Evolutionary conservation across 306 rosid genomes (phyloP), one percentile per base, ranked within the genome.

Genomic region (Rosa rugosa): DNA sequence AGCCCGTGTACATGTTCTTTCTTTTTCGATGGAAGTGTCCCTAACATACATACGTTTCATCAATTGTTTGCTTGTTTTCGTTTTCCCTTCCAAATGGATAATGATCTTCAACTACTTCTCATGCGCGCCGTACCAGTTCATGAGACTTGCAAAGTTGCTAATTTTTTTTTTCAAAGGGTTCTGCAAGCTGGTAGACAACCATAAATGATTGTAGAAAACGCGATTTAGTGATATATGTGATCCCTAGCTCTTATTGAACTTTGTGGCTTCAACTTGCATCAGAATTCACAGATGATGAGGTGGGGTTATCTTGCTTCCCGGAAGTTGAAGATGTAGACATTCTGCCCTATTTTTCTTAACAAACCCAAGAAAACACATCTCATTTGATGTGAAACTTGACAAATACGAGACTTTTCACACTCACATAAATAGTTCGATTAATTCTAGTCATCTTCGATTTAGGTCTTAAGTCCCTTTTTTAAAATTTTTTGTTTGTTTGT

Each of bases 1-100:
- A 20, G 17, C 51, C 38, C 54, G 38, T 45, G 62, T 57, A 75
- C 72, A 31, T 20, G 69, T 64, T 64, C n/a, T 31, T 65, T 69
- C 54, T 50, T 53, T 74, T 69, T 54, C 25, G 22, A 41, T 57
- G 20, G 16, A 74, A 23, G 4, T 74, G 67, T 62, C 42, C 46
- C 69, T 42, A 67, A 20, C 27, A 3, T 5, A 41, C 23, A 57
- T 8, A 1, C 67, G 40, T 14, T 56, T 41, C 53, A 40, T 34
- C 18, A 23, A 25, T 25, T 7, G 34, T 14, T 40, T 40, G 38
- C 40, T 67, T 42, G n/a, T 8, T 57, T 67, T 34, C 5, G 11
- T 22, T 53, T 9, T 62, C 53, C 23, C 73, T 71, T 17, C 46
- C n/a, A 67, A 67, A 4, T 18, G 20, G n/a, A 64, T 25, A 51